Evolutionary conservation across 495 filamentous ascomycete species (phyloP), one percentile per base, ranked within the genome.

Genomic region (Annulohypoxylon bovei): DNA sequence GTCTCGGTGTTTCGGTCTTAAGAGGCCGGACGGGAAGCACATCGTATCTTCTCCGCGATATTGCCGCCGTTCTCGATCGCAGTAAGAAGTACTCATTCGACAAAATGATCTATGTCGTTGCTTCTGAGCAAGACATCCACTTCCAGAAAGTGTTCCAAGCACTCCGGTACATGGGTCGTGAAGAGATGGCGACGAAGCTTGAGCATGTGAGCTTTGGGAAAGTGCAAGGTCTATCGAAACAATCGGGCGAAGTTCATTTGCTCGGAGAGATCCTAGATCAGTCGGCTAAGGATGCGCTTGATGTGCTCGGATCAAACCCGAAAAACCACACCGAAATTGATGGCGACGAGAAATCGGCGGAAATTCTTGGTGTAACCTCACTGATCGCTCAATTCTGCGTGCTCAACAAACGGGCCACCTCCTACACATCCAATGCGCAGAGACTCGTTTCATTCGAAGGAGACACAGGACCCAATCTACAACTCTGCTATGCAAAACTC

Each of bases 21-120:
- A 25, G 52, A 14, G 30, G 30, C 5, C 28, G 30, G 9, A 55
- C 52, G 6, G 52, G 52, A 11, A 55, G 27, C 16, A 55, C 52
- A 12, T 35, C 52, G 14, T 37, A 55, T 37, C 32, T 55, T 20
- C 52, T 55, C 16, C 52, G 52, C 35, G 52, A 55, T n/a, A 55
- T 55, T n/a, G 52, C 52, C 9, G 52, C 52, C 32, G 52, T 22
- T 8, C 30, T 55, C 18, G 52, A 55, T 33, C 52, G 52, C 20
- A 20, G 4, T 22, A 55, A 55, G 20, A 55, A 20, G 30, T 55
- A 55, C 32, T 33, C 28, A 12, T 55, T 55, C 9, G 52, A 55
- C 18, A 55, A 35, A 35, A 55, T 55, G 52, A 27, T 55, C 52
- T 55, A 55, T 30, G 52, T 55, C n/a, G 52, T 37, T 30, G 16